These are phyloP conservation scores for Diaporthe nobilis DNA, from an alignment of 2,329 filamentous ascomycete genomes.

Conservation along the genomic window DNA sequence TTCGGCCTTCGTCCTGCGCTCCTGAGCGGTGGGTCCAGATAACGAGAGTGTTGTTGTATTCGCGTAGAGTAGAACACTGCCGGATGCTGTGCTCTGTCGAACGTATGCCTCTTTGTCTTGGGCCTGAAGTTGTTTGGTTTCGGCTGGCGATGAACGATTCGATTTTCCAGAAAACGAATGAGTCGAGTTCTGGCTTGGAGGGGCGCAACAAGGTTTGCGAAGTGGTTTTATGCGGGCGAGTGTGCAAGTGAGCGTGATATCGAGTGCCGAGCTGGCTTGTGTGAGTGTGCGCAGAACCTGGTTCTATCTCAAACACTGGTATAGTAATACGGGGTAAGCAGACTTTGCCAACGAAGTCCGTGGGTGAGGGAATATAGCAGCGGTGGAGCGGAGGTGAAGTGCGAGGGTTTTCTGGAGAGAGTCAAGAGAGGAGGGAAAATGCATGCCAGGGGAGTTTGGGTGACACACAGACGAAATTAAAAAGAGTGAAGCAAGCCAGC, in stretches of 20 bases:
- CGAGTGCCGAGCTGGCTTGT: constrained; percentile 48
- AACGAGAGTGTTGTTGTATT: constrained; percentile 22
- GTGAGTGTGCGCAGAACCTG: constrained; percentile 31
- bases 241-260: constrained; percentile 44
- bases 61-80: background rate
- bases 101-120: constrained; percentile 26
- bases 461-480: constrained; percentile 41
- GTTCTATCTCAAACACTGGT: constrained; percentile 41
- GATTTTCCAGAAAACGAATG: constrained; percentile 42
- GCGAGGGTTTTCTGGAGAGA: constrained; percentile 41
- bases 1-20: constrained; percentile 3
- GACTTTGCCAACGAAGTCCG: constrained; percentile 73
- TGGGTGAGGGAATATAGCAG: constrained; percentile 43
- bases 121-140: constrained; percentile 8
- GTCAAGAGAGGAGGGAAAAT: constrained; percentile 40
- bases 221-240: constrained; percentile 33
- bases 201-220: constrained; percentile 31
- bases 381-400: constrained; percentile 42
- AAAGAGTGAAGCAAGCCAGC: constrained; percentile 33
- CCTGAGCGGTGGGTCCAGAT: constrained; percentile 14
- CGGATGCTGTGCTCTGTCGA: constrained; percentile 10
- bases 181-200: constrained; percentile 30
- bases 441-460: constrained; percentile 34
- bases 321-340: constrained; percentile 46
- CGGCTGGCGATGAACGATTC: constrained; percentile 39